phyloP scores from a whole-genome alignment of 371 early-diverging fungal species.

The Conidiobolus incongruus region DNA sequence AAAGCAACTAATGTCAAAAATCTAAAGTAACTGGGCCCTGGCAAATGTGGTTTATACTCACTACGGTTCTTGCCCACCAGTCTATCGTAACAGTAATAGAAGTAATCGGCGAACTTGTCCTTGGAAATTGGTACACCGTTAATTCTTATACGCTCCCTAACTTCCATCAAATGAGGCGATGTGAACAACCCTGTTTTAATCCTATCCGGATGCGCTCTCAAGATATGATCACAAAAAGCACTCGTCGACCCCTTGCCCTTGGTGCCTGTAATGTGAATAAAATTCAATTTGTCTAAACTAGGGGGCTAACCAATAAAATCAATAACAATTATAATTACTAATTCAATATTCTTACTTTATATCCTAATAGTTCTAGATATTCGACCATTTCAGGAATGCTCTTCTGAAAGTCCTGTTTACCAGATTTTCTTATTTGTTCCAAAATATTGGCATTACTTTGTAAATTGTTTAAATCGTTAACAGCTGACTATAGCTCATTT shows the following conservation, averaged over 20 bases:
- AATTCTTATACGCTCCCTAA: constrained; percentile 84
- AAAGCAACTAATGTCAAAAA: constrained; percentile 75
- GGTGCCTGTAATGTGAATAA: constrained; percentile 68
- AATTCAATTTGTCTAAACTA: constrained; percentile 41
- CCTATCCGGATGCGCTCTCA: constrained; percentile 12
- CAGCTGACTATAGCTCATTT: constrained; percentile 26
- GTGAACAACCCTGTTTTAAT: constrained; percentile 45
- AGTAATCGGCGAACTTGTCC: constrained; percentile 61
- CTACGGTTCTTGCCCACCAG: constrained; percentile 13
- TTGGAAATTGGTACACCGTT: constrained; percentile 60
- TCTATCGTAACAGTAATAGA: constrained; percentile 64
- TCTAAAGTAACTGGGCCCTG: constrained; percentile 72
- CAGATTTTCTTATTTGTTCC: constrained; percentile 40
- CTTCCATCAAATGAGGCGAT: constrained; percentile 81
- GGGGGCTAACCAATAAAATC: constrained; percentile 11
- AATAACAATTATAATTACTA: neutral
- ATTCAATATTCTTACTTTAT: constrained; percentile 10
- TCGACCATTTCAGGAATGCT: constrained; percentile 48
- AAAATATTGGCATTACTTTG: constrained; percentile 66
- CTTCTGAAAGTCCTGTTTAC: constrained; percentile 35
- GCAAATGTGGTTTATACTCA: constrained; percentile 2
- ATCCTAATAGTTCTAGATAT: constrained; percentile 41
- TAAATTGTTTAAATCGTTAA: constrained; percentile 45
- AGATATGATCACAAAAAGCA: constrained; percentile 39
- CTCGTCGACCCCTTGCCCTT: constrained; percentile 77